These are phyloP conservation scores for Dothistroma septosporum DNA, from an alignment of 2,329 filamentous ascomycete species.

Conservation along the genomic window DNA sequence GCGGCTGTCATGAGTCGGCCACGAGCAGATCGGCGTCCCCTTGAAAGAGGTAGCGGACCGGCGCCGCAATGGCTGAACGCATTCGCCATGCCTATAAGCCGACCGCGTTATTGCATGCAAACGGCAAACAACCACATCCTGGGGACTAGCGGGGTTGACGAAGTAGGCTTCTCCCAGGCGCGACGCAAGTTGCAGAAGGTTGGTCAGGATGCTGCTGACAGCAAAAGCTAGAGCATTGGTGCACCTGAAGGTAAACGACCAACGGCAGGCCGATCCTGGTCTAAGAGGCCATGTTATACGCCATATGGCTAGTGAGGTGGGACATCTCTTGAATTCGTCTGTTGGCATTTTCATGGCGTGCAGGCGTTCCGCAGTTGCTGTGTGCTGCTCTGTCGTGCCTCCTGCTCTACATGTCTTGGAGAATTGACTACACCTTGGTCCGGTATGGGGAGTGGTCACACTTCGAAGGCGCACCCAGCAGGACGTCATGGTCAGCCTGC, in stretches of 20 bases:
- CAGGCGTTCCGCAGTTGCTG: not conserved
- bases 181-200: not conserved
- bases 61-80: not conserved
- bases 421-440: not conserved
- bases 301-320: constrained; percentile 2
- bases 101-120: constrained; percentile 4
- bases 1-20: constrained; percentile 3
- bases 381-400: not conserved
- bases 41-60: not conserved
- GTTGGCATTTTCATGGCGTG: constrained; percentile 4
- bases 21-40: not conserved
- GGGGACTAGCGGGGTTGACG: not conserved
- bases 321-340: constrained; percentile 11
- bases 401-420: not conserved
- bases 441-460: not conserved
- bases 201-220: constrained; percentile 4
- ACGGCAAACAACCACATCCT: constrained; percentile 4
- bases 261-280: constrained; percentile 15
- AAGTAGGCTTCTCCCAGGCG: constrained; percentile 1
- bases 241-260: not conserved
- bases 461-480: not conserved
- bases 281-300: constrained; percentile 4
- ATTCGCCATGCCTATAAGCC: not conserved
- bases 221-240: not conserved
- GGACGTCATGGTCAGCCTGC: not conserved